phyloP scores from a whole-genome alignment of 2,329 filamentous ascomycete genomes.

The Colletotrichum tabaci region DNA sequence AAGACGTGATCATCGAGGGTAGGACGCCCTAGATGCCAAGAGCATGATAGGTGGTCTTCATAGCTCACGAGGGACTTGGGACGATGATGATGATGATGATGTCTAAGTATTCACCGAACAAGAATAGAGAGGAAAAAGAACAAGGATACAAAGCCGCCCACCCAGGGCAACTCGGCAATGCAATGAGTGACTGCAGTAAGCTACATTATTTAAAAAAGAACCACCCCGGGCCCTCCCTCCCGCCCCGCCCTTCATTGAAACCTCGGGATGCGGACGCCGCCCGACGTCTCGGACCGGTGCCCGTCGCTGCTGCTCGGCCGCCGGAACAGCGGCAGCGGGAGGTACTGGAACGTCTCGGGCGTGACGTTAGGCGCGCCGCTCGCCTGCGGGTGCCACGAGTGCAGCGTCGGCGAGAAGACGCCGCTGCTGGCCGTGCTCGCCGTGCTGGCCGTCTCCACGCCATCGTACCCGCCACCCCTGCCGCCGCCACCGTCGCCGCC shows the following conservation, averaged over 20 bases:
- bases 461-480: too few relatives aligned
- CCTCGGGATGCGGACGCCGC: not conserved
- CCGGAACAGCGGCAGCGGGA: conserved; percentile 12
- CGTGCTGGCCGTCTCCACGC: not conserved
- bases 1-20: not conserved
- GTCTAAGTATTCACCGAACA: not conserved
- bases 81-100: too few relatives aligned
- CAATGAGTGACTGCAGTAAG: conserved; percentile 13
- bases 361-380: not conserved
- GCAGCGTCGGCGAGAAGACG: conserved; percentile 32
- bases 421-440: conserved; percentile 30
- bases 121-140: not conserved
- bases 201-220: not conserved
- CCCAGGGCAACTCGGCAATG: conserved; percentile 1
- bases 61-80: not conserved
- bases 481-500: too few relatives aligned
- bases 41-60: too few relatives aligned
- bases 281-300: not conserved
- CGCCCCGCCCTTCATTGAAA: not conserved
- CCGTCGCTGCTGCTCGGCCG: conserved; percentile 3
- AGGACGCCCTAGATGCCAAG: not conserved
- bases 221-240: too few relatives aligned
- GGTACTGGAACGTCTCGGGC: conserved; percentile 1
- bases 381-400: conserved; percentile 20
- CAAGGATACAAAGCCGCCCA: too few relatives aligned